These are phyloP conservation scores for Sclerotinia borealis DNA, from an alignment of 2,329 filamentous ascomycete species.

Conservation along the genomic window DNA sequence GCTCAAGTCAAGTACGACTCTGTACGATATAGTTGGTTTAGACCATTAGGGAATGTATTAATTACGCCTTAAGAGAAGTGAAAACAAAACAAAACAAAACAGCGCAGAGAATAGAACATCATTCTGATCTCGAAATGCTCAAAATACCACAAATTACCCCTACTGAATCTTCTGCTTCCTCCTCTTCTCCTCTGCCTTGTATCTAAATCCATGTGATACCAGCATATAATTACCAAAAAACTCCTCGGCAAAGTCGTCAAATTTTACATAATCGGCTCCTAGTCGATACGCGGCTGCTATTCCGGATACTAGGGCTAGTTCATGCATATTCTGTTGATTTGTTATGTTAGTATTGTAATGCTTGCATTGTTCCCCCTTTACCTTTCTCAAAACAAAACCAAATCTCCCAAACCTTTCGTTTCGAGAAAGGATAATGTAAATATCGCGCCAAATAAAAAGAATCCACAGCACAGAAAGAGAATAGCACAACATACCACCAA, in stretches of 20 bases:
- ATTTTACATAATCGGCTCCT: constrained; percentile 56
- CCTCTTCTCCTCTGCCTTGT: constrained; percentile 29
- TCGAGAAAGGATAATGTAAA: no score
- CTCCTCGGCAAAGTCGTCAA: constrained; percentile 48
- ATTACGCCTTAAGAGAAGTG: background rate
- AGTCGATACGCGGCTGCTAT: constrained; percentile 65
- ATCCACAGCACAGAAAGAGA: background rate
- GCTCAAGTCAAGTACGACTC: background rate
- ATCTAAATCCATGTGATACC: constrained; percentile 40
- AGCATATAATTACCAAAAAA: constrained; percentile 44
- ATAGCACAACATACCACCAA: constrained; percentile 24
- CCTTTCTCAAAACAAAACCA: background rate
- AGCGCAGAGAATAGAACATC: background rate
- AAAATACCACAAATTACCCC: background rate
- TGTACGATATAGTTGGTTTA: background rate
- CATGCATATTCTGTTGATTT: constrained; percentile 53
- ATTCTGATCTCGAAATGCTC: background rate
- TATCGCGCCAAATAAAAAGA: no score
- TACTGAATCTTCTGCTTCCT: constrained; percentile 22
- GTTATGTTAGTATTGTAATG: background rate
- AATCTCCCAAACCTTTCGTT: background rate
- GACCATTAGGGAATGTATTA: background rate
- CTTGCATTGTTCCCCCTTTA: background rate
- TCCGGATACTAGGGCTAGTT: constrained; percentile 63
- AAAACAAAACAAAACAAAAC: background rate